Conservation (phyloP, 1,284 basidiomycete genomes). For the Puccinia brachypodii region DNA sequence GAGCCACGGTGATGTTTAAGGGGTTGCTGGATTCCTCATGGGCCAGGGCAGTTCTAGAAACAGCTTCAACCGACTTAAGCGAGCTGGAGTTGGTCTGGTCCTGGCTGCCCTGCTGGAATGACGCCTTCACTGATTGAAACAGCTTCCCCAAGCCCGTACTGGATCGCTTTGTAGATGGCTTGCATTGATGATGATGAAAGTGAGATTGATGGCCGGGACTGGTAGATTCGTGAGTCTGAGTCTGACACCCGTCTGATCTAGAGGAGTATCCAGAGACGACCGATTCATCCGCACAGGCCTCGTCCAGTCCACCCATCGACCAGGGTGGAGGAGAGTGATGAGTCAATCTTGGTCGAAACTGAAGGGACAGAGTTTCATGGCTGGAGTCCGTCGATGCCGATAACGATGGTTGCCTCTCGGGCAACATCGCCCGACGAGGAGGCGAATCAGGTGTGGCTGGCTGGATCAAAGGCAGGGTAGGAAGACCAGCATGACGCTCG, state of each 20-base stretch:
- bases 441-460: not conserved
- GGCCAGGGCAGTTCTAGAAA: conserved; percentile 18
- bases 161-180: not conserved
- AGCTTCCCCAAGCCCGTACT: conserved; percentile 8
- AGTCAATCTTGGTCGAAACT: not conserved
- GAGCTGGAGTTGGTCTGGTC: not conserved
- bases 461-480: not conserved
- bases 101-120: conserved; percentile 18
- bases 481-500: not conserved
- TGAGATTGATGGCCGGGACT: conserved; percentile 4
- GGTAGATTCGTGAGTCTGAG: not conserved
- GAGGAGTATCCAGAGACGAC: not conserved
- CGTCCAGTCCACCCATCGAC: not conserved
- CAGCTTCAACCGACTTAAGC: conserved; percentile 2
- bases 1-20: not conserved
- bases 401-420: not conserved
- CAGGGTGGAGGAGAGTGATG: conserved; percentile 4
- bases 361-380: not conserved
- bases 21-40: conserved; percentile 3
- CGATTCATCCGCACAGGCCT: not conserved
- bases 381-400: not conserved
- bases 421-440: not conserved
- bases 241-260: not conserved
- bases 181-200: not conserved
- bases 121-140: conserved; percentile 9